Evolutionary conservation across 1,284 basidiomycete species (phyloP).

Genomic region (Heterobasidion irregulare): DNA sequence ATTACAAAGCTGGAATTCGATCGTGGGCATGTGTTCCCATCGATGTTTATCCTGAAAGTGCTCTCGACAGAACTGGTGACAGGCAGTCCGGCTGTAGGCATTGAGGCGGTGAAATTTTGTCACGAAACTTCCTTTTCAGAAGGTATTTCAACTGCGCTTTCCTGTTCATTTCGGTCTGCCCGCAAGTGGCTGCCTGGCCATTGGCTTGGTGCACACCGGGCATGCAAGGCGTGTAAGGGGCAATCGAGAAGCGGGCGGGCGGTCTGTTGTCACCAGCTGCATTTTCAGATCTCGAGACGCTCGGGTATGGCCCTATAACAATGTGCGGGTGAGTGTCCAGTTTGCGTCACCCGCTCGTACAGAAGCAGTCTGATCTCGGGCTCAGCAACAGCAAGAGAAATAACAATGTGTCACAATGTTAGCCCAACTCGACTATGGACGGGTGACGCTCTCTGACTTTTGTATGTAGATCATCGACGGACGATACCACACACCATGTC

Average conservation of each 20-base stretch:
- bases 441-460: constrained; percentile 9
- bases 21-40: not conserved
- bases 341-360: not conserved
- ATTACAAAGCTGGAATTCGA: not conserved
- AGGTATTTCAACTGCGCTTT: not conserved
- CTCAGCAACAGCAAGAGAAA: not conserved
- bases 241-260: not conserved
- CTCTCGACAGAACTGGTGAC: not conserved
- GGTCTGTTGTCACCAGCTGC: not conserved
- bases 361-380: not conserved
- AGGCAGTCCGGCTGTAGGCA: not conserved
- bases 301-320: not conserved
- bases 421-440: constrained; percentile 16
- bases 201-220: not conserved
- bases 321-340: not conserved
- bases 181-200: not conserved
- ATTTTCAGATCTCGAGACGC: not conserved
- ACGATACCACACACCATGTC: constrained; percentile 61
- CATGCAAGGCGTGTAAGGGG: not conserved
- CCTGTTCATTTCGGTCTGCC: not conserved
- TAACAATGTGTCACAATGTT: constrained; percentile 71
- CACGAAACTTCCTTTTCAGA: not conserved
- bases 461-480: constrained; percentile 62
- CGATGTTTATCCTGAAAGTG: not conserved
- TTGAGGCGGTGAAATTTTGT: not conserved